Percentiles rank a stretch among this genome's conserved stretches.
These are phyloP conservation scores for Trypanosoma conorhini DNA, from an alignment of 208 protist genomes.

Conservation along the genomic window DNA sequence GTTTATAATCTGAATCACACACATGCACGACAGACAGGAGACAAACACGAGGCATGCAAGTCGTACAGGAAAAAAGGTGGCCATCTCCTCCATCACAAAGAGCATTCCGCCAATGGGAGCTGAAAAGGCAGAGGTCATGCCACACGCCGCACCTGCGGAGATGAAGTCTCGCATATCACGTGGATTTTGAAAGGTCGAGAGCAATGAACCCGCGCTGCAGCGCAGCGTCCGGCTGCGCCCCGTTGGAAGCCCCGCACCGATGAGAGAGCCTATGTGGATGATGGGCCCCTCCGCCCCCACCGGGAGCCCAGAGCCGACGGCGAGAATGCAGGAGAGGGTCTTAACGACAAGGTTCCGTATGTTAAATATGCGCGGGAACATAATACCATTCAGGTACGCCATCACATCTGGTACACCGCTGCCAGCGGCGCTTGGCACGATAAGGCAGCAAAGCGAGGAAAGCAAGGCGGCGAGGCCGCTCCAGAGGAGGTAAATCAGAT, in stretches of 20 bases:
- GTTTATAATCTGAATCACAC: slow-evolving; percentile 68
- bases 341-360: slow-evolving; percentile 81
- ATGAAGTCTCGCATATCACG: slow-evolving; percentile 91
- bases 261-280: slow-evolving; percentile 92
- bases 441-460: slow-evolving; percentile 74
- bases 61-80: slow-evolving; percentile 71
- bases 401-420: slow-evolving; percentile 88
- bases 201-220: slow-evolving; percentile 53
- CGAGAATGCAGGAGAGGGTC: slow-evolving; percentile 67
- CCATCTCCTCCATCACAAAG: slow-evolving; percentile 91
- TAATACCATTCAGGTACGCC: slow-evolving; percentile 88
- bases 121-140: slow-evolving; percentile 91
- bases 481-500: slow-evolving; percentile 42
- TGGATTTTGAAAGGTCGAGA: slow-evolving; percentile 66
- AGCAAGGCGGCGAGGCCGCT: slow-evolving; percentile 39
- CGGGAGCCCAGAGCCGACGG: slow-evolving; percentile 76
- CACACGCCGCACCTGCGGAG: slow-evolving; percentile 83
- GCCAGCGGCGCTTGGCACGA: slow-evolving; percentile 70
- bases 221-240: slow-evolving; percentile 62
- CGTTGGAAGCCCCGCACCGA: slow-evolving; percentile 83
- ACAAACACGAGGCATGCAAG: slow-evolving; percentile 90
- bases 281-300: slow-evolving; percentile 92
- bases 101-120: slow-evolving; percentile 90
- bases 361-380: slow-evolving; percentile 83
- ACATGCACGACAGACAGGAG: slow-evolving; percentile 77